Evolutionary conservation across 345 rosid genomes (phyloP), one percentile per base, ranked within the genome.

Genomic region (Rhizophora mangle): DNA sequence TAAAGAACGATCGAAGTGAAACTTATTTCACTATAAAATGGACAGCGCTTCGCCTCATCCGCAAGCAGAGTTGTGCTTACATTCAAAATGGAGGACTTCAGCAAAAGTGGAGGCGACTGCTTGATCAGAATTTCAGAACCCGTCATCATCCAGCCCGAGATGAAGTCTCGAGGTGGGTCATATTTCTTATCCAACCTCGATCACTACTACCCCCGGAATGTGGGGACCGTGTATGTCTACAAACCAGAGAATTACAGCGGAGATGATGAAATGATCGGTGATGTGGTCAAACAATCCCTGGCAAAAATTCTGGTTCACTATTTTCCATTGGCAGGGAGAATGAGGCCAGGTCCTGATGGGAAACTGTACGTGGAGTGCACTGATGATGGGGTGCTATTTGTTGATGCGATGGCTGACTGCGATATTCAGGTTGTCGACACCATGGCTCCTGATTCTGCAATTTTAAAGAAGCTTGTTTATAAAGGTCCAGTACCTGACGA

Each of bases 121-220:
- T 34, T 34, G 37, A 34, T 34, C 37, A 34, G 37, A 7, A 7
- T 34, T 34, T 34, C 37, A 6, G 37, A 34, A 34, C 9, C 36
- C 6, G 5, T 34, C 8, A 1, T 34, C 6, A 6, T 34, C 36
- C 36, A 6, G 36, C 36, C 36, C 36, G 36, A 34, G 6, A 34
- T 34, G 6, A 34, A 34, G 36, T 34, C 36, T 6, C 36, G 6
- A 1, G 1, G 36, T 34, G 36, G 36, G 36, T 34, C 36, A 6
- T 69, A 68, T 34, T 65, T 71, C 66, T 31, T 76, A 20, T 79
- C 72, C 16, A 68, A 65, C 63, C 67, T 76, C 27, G 80, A 72
- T 65, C 78, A 61, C 18, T 63, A 56, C 60, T 37, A 72, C 26
- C 49, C 73, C 9, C 4, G 9, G 37, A 32, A 67, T 7, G 54